Conservation (phyloP, 768 basidiomycete species). For the Trametes elegans region DNA sequence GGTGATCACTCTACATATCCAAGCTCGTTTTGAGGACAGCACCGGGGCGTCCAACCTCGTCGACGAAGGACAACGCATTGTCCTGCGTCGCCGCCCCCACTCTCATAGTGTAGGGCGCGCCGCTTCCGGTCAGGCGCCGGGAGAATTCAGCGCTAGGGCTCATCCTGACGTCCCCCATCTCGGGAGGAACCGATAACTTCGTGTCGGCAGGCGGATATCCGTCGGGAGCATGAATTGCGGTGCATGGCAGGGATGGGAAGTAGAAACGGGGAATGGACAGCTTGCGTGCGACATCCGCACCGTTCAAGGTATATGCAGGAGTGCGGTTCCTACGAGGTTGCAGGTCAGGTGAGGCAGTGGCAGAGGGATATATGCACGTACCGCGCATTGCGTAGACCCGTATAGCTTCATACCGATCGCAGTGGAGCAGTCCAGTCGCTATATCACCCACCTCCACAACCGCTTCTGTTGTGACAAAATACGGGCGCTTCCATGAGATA, state of each 20-base stretch:
- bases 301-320: conserved; percentile 96
- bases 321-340: conserved; percentile 80
- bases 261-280: conserved; percentile 91
- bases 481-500: no score
- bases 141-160: conserved; percentile 83
- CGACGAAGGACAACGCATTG: conserved; percentile 91
- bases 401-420: no score
- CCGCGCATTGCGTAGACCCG: no score
- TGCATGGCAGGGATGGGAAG: conserved; percentile 51
- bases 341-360: not conserved
- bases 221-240: conserved; percentile 57
- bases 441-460: no score
- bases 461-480: no score
- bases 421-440: no score
- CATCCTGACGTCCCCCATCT: conserved; percentile 63
- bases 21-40: no score
- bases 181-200: conserved; percentile 81
- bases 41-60: no score
- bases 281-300: conserved; percentile 96
- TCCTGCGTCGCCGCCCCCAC: conserved; percentile 73
- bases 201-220: conserved; percentile 83
- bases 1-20: no score
- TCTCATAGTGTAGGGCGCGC: conserved; percentile 73
- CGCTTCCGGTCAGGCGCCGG: conserved; percentile 73
- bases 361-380: conserved; percentile 33